These are phyloP conservation scores for Clonostachys chloroleuca DNA, from an alignment of 2,329 filamentous ascomycete species.

Conservation along the genomic window DNA sequence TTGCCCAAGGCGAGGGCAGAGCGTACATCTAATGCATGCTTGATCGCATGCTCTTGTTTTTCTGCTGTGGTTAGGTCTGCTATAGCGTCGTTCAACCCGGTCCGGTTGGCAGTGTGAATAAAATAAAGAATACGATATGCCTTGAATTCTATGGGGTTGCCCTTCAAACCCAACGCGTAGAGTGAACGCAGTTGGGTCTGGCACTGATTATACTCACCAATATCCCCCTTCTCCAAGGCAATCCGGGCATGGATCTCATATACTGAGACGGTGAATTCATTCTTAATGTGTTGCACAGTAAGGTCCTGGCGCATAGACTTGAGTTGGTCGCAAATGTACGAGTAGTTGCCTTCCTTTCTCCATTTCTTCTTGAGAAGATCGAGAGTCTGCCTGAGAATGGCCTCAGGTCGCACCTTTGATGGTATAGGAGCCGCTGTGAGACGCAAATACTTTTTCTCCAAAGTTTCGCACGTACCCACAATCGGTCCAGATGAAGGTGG, in stretches of 20 bases:
- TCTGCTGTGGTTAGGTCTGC: constrained; percentile 98
- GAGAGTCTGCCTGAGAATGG: constrained; percentile 76
- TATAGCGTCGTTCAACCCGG: constrained; percentile 95
- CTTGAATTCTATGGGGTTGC: constrained; percentile 93
- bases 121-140: constrained; percentile 99
- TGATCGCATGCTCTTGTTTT: constrained; percentile 78
- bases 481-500: constrained; percentile 64
- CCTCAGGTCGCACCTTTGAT: constrained; percentile 80
- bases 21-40: constrained; percentile 87
- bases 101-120: constrained; percentile 97
- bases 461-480: constrained; percentile 74
- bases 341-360: constrained; percentile 89
- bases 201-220: constrained; percentile 99
- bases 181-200: constrained; percentile 94
- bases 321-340: constrained; percentile 98
- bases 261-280: constrained; percentile 91
- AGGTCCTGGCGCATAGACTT: constrained; percentile 97
- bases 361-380: constrained; percentile 92
- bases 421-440: constrained; percentile 87
- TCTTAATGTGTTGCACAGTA: constrained; percentile 95
- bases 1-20: constrained; percentile 90
- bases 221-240: constrained; percentile 94
- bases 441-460: constrained; percentile 94
- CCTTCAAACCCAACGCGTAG: constrained; percentile 82
- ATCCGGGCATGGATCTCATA: constrained; percentile 98